Evolutionary conservation across 1,284 basidiomycete genomes (phyloP), one percentile per base, ranked within the genome.

Genomic region (Ganoderma resinaceum): DNA sequence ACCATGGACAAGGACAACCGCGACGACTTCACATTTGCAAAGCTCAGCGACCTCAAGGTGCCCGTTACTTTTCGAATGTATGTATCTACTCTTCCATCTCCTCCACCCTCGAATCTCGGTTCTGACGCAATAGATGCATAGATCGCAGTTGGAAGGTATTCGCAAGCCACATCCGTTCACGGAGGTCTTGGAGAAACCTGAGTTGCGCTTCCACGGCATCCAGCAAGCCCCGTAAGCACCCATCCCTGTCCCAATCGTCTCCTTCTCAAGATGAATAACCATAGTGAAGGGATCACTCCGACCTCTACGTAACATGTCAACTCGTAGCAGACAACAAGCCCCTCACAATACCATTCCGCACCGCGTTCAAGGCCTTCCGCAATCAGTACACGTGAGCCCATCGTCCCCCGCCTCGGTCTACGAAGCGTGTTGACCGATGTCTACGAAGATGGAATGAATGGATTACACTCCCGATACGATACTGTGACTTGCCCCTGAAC

Each of bases 261-360:
- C 59, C 68, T 65, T 72, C 65, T 74, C 69, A 74, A 60, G 58
- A 60, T 40, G 40, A 40, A 70, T 66, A 52, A 71, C 65, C 72
- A 66, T 70, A 74, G 70, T 79, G 73, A 84, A 95, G 92, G 70
- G 89, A 87, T 6, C 87, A 93, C 73, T 94, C 96, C 75, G 97
- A 99, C 81, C 87, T 99, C 68, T 97, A 95, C 79, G 92, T 99
- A 61, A 95, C 93, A 14, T 94, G 94, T 75, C 94, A 97, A 76
- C 89, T 99, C 16, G 89, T 94, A 71, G 93, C 96, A 6, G 95
- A 97, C 79, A 97, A 97, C 80, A 96, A 97, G 78, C 95, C 95
- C 0, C 83, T 97, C 49, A 96, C 95, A 0, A 92, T 97, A 33
- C 93, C 95, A 0, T 95, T 94, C 76, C 90, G 95, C 61, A 99